These are phyloP conservation scores for Globisporangium ultimum DNA, from an alignment of 352 stramenopile genomes.

Conservation along the genomic window DNA sequence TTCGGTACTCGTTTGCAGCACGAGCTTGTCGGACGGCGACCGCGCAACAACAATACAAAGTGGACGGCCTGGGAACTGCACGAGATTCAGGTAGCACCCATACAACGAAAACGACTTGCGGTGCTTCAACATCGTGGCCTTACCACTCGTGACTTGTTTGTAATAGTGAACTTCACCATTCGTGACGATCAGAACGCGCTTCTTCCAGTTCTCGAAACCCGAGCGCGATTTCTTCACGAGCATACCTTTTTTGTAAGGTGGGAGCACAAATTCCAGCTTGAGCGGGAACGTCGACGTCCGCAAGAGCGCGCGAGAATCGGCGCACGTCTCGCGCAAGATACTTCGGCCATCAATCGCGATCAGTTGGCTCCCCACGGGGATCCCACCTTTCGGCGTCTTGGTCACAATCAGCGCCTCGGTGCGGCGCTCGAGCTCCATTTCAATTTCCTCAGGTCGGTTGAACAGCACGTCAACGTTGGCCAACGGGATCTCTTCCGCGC, in stretches of 20 bases:
- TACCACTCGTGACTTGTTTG: conserved; percentile 53
- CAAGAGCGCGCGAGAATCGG: conserved; percentile 44
- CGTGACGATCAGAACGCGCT: conserved; percentile 71
- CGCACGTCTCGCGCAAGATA: conserved; percentile 65
- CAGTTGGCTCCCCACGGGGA: conserved; percentile 73
- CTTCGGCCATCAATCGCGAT: conserved; percentile 56
- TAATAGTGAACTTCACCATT: conserved; percentile 84
- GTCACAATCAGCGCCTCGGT: conserved; percentile 76
- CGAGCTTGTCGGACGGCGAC: conserved; percentile 82
- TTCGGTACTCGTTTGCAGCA: conserved; percentile 61
- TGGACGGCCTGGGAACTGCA: conserved; percentile 65
- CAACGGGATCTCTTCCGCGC: conserved; percentile 73
- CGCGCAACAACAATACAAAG: conserved; percentile 82
- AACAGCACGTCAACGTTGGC: conserved; percentile 64
- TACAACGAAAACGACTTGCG: conserved; percentile 83
- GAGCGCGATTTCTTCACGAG: conserved; percentile 85
- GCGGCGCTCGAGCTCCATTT: conserved; percentile 68
- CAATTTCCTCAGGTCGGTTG: conserved; percentile 53
- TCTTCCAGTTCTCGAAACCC: conserved; percentile 87
- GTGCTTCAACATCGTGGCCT: conserved; percentile 56
- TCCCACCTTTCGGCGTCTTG: conserved; percentile 35
- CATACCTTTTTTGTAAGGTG: conserved; percentile 77
- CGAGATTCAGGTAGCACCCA: conserved; percentile 82
- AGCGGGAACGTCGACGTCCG: conserved; percentile 58
- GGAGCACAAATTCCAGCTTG: conserved; percentile 72